These are phyloP conservation scores for Xylariales sp. DNA, from an alignment of 2,329 filamentous ascomycete genomes.

Conservation along the genomic window DNA sequence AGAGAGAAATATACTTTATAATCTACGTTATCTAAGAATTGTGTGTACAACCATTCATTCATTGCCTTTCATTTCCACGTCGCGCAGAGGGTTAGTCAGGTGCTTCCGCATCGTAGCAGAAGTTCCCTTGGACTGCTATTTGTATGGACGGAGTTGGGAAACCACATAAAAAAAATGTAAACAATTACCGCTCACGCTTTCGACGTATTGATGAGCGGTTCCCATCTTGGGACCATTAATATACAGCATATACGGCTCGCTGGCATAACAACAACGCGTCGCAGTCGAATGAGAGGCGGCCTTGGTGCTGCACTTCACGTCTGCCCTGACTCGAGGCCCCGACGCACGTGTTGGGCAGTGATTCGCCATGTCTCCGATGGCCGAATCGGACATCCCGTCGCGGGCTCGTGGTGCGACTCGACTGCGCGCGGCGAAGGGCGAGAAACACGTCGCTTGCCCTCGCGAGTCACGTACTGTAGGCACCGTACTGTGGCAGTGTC, in stretches of 20 bases:
- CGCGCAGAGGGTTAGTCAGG: constrained; percentile 23
- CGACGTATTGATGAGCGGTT: constrained; percentile 17
- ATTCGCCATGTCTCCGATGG: constrained; percentile 29
- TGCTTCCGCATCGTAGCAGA: constrained; percentile 28
- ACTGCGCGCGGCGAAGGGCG: constrained; percentile 6
- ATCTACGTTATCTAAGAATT: constrained; percentile 13
- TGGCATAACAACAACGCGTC: constrained; percentile 31
- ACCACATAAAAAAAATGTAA: constrained; percentile 3
- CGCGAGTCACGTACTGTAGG: not conserved
- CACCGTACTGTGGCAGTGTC: no score
- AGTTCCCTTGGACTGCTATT: constrained; percentile 1
- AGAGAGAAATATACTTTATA: constrained; percentile 19
- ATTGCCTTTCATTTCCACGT: constrained; percentile 26
- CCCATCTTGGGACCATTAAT: constrained; percentile 19
- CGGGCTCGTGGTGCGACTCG: not conserved
- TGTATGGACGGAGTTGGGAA: constrained; percentile 24
- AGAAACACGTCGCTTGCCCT: constrained; percentile 24
- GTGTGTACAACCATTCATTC: constrained; percentile 4
- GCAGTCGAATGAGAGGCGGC: constrained; percentile 25
- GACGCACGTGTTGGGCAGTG: constrained; percentile 32
- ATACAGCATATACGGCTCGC: constrained; percentile 25
- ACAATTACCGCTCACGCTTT: not conserved
- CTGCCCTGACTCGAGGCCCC: constrained; percentile 22
- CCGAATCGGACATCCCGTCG: constrained; percentile 30
- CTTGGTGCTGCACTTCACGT: constrained; percentile 31